Evolutionary conservation across 2,329 filamentous ascomycete genomes (phyloP), one percentile per base, ranked within the genome.

Genomic region (Diaporthe batatas): DNA sequence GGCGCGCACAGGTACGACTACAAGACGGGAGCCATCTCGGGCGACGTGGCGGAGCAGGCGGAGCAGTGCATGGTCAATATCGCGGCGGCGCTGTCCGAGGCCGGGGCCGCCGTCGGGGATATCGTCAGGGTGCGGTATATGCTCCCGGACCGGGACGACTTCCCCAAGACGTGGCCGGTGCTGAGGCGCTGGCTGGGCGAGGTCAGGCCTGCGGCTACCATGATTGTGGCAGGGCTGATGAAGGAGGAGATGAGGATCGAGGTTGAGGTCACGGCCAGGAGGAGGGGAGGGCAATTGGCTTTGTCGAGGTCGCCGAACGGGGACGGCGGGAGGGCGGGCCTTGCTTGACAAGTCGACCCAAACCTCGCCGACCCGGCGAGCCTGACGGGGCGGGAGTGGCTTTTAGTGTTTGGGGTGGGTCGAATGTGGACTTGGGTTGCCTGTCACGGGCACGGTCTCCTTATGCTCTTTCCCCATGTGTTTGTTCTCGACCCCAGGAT

Each of bases 41-140:
- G 77, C 25, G 81, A 85, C 71, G 83, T 88, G 18, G 81, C 79
- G 23, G 83, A 83, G 74, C 87, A 89, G 77, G 79, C 87, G 0
- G 85, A 88, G 74, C 87, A 89, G 77, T 83, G 82, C 21, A 81
- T 89, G 73, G 74, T 72, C 62, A 89, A 88, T 77, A 84, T 89
- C 68, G 79, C 82, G 18, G 75, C 80, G 0, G 86, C 86, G 3
- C 82, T 89, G 25, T 75, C 77, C 10, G 81, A 84, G 21, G 87
- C 86, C 0, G 85, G 82, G 5, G 81, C 82, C 1, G 79, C 75
- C 12, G 78, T 88, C 68, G 78, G 77, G 6, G 86, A 89, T 68
- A 81, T 89, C 3, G 86, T 89, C 1, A 81, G 87, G 25, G 87
- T 89, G 18, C 81, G 82, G 14, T 89, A 89, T 75, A 87, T 88